A percentile compares a stretch with the other conserved stretches of the same genome.
Evolutionary conservation across 805 yeast species (phyloP).

Genomic region (Priceomyces medius): DNA sequence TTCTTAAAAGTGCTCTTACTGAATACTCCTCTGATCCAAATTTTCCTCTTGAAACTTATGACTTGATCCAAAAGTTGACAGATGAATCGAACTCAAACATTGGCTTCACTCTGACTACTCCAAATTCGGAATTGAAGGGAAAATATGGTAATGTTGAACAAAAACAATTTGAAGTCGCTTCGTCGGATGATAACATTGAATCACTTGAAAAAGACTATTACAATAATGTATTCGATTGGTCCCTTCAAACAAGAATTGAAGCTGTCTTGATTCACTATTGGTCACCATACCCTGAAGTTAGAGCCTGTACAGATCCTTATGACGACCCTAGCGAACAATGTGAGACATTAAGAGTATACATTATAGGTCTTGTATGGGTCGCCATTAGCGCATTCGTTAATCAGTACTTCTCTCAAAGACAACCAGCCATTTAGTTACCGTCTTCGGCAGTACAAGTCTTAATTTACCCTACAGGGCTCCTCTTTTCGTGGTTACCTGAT

Average conservation of each 20-base stretch:
- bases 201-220: slow-evolving; percentile 3
- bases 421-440: slow-evolving; percentile 44
- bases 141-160: not conserved
- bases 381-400: slow-evolving; percentile 53
- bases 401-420: slow-evolving; percentile 55
- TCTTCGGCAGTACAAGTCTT: slow-evolving; percentile 46
- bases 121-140: not conserved
- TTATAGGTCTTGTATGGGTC: slow-evolving; percentile 50
- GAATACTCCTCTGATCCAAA: slow-evolving; percentile 50
- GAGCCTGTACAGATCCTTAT: slow-evolving; percentile 28
- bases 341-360: slow-evolving; percentile 50
- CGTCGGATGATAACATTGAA: not conserved
- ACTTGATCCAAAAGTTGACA: slow-evolving; percentile 25
- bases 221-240: slow-evolving; percentile 17
- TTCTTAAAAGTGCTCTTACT: slow-evolving; percentile 37
- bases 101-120: not conserved
- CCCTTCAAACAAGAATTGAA: slow-evolving; percentile 33
- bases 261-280: slow-evolving; percentile 39
- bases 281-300: slow-evolving; percentile 32
- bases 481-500: slow-evolving; percentile 32
- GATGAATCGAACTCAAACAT: not conserved
- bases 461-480: slow-evolving; percentile 43
- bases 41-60: slow-evolving; percentile 38
- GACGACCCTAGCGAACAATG: slow-evolving; percentile 36
- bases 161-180: not conserved